Evolutionary conservation across 2,329 filamentous ascomycete genomes (phyloP), one percentile per base, ranked within the genome.

Genomic region (Penicillium sp.): DNA sequence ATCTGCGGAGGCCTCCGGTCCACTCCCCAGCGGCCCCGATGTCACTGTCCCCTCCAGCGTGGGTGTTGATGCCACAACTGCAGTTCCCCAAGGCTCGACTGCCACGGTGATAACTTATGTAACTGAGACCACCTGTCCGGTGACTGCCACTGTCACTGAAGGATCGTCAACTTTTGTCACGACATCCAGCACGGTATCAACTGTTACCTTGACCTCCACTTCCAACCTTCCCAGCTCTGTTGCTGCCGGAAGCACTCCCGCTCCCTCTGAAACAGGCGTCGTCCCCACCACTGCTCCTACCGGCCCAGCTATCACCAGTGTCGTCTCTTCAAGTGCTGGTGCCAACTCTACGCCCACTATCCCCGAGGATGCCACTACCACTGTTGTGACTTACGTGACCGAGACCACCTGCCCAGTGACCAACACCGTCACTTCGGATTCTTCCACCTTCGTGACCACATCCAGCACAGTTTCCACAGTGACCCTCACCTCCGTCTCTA

Each of bases 181-280:
- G 22, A 63, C 80, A 42, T 76, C 73, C 51, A 81, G 77, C 60
- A 83, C 80, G 34, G 62, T 81, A 62, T 82, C 79, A 70, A 79
- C 69, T 24, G 60, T 60, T 41, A 61, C 57, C 4, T 24, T 63
- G 37, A 49, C 47, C 15, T 41, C 48, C 10, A 49, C 35, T 17
- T 28, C 34, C 2, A 21, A 15, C 10, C 42, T 49, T 9, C 42
- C 48, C 9, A 49, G 48, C 42, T 49, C 48, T n/a, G 29, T 49
- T 13, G 48, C 35, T 19, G 28, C 42, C 1, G 48, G n/a, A 28
- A 49, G 42, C 15, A 45, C 48, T 7, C 35, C 38, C 1, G 37
- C 53, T 43, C 64, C 62, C 12, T 47, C 58, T 29, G 63, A 61
- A 12, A 63, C 57, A 12, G 61, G 53, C 34, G 55, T 59, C 13